Evolutionary conservation across 139 green algal genomes (phyloP).

Genomic region (Chlorella sp.): DNA sequence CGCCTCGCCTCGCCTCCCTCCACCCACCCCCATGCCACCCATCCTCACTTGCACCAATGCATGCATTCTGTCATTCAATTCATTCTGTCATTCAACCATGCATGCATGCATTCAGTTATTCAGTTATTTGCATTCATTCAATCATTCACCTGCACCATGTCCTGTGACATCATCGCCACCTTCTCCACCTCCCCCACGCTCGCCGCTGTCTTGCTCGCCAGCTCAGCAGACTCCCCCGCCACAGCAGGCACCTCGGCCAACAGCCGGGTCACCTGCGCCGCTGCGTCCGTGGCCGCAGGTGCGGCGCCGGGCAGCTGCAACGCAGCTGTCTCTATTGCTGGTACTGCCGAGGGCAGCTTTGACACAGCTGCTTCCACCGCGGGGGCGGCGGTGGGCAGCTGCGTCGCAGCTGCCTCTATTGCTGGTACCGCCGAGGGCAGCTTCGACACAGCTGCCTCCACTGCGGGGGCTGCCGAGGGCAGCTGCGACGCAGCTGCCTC

Average conservation of each 20-base stretch:
- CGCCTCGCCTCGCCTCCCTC: too few species aligned
- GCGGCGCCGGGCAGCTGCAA: slow-evolving; percentile 1
- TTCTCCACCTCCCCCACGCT: slow-evolving; percentile 5
- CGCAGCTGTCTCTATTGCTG: background rate
- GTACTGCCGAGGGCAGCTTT: background rate
- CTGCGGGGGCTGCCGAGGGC: background rate
- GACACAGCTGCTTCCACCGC: background rate
- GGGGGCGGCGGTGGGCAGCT: background rate
- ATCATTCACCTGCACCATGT: background rate
- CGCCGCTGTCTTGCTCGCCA: slow-evolving; percentile 19
- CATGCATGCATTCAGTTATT: too few species aligned
- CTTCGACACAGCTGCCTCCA: too few species aligned
- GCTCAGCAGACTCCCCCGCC: slow-evolving; percentile 23
- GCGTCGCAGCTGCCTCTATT: too few species aligned
- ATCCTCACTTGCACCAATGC: too few species aligned
- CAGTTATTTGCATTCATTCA: background rate
- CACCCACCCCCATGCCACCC: too few species aligned
- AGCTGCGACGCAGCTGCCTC: too few species aligned
- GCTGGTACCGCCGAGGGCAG: too few species aligned
- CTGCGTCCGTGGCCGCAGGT: background rate
- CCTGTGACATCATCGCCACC: background rate
- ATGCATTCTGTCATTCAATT: background rate
- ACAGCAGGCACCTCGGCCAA: slow-evolving; percentile 20
- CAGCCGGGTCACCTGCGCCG: slow-evolving; percentile 3
- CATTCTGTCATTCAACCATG: background rate